phyloP scores from a whole-genome alignment of 352 stramenopile species.

The Pythium biforme region DNA sequence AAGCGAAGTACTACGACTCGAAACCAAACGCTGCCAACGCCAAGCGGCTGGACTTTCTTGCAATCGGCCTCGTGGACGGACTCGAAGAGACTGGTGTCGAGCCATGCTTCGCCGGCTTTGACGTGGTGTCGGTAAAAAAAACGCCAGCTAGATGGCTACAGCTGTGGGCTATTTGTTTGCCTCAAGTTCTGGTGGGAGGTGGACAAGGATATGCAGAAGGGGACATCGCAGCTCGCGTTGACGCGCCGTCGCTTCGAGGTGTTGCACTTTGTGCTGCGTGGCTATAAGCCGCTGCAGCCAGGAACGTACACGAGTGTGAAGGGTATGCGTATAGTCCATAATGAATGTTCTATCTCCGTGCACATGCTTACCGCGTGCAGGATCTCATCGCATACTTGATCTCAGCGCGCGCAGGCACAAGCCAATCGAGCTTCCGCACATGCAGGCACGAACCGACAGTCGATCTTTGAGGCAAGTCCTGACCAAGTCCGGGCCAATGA shows the following conservation, averaged over 20 bases:
- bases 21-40: not conserved
- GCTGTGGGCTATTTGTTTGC: conserved; percentile 1
- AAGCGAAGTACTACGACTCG: conserved; percentile 4
- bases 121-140: not conserved
- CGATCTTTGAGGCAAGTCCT: too few relatives aligned
- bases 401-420: too few relatives aligned
- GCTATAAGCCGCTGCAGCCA: not conserved
- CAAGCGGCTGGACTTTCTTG: not conserved
- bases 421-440: too few relatives aligned
- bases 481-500: too few relatives aligned
- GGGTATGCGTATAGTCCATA: too few relatives aligned
- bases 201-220: not conserved
- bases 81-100: not conserved
- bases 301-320: too few relatives aligned
- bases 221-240: not conserved
- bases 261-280: not conserved
- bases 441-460: too few relatives aligned
- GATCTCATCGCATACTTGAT: too few relatives aligned
- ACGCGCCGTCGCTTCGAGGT: not conserved
- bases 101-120: not conserved
- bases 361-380: too few relatives aligned
- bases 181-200: conserved; percentile 6
- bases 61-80: not conserved
- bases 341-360: too few relatives aligned
- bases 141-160: not conserved